phyloP scores from a whole-genome alignment of 2,329 filamentous ascomycete genomes.

The Colletotrichum sidae region DNA sequence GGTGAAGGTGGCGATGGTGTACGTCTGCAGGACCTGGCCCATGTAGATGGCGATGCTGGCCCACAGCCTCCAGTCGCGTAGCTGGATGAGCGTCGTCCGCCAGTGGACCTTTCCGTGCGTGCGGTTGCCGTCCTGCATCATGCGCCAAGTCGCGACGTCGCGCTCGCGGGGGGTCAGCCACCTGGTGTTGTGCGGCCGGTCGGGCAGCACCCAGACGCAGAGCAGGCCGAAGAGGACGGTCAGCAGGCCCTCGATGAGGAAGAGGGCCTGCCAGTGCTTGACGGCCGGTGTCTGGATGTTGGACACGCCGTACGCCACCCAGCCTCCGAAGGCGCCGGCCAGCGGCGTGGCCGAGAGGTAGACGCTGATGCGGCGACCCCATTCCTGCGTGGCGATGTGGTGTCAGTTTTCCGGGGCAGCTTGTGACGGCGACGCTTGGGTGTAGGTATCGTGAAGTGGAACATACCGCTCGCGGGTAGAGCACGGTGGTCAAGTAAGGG shows the following conservation, averaged over 20 bases:
- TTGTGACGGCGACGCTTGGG: too few relatives aligned
- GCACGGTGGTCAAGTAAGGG: slow-evolving; percentile 62
- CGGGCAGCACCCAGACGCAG: slow-evolving; percentile 37
- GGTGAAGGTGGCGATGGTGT: slow-evolving; percentile 39
- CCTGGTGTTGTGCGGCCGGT: slow-evolving; percentile 38
- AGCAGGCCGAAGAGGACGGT: slow-evolving; percentile 45
- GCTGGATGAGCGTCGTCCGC: slow-evolving; percentile 39
- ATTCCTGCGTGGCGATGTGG: slow-evolving; percentile 12
- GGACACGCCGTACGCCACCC: slow-evolving; percentile 54
- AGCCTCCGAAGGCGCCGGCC: slow-evolving; percentile 54
- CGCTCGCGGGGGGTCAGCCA: slow-evolving; percentile 40
- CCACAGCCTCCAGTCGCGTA: slow-evolving; percentile 56
- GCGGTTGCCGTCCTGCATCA: slow-evolving; percentile 38
- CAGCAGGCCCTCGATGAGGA: slow-evolving; percentile 50
- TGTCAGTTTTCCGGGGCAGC: too few relatives aligned
- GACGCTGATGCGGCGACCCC: slow-evolving; percentile 64
- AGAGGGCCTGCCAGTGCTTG: slow-evolving; percentile 45
- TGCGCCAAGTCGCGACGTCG: slow-evolving; percentile 37
- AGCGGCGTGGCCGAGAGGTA: slow-evolving; percentile 67
- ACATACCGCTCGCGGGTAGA: slow-evolving; percentile 58
- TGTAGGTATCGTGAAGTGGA: rapidly evolving
- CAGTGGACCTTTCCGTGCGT: slow-evolving; percentile 29
- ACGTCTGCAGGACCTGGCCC: slow-evolving; percentile 31
- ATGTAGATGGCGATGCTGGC: slow-evolving; percentile 59
- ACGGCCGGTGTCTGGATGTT: slow-evolving; percentile 44